Conservation (phyloP, 2,329 filamentous ascomycete species). For the Claviceps quebecensis region DNA sequence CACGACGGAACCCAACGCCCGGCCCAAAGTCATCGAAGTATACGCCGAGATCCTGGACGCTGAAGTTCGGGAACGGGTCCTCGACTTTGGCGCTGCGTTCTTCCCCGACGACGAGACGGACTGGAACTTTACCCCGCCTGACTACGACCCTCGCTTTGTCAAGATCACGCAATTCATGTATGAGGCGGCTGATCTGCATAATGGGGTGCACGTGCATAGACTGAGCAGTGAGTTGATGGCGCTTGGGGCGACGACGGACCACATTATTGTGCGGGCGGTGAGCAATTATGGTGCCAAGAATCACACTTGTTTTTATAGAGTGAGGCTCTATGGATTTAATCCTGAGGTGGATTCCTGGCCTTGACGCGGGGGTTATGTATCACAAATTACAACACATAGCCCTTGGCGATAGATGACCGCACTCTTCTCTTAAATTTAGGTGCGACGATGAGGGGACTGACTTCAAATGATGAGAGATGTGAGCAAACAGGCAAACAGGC, state of each 20-base stretch:
- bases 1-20: slow-evolving; percentile 45
- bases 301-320: slow-evolving; percentile 53
- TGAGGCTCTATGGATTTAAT: slow-evolving; percentile 39
- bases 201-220: slow-evolving; percentile 37
- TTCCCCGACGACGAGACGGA: slow-evolving; percentile 20
- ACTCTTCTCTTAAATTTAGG: too few species aligned
- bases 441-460: too few species aligned
- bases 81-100: slow-evolving; percentile 28
- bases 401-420: not conserved
- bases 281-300: slow-evolving; percentile 43
- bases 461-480: too few species aligned
- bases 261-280: slow-evolving; percentile 39
- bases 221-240: slow-evolving; percentile 35
- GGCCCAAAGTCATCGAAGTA: slow-evolving; percentile 56
- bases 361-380: not conserved
- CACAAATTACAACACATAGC: not conserved
- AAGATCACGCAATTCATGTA: slow-evolving; percentile 45
- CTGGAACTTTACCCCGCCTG: slow-evolving; percentile 16
- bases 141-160: slow-evolving; percentile 29
- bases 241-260: slow-evolving; percentile 33
- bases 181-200: slow-evolving; percentile 26
- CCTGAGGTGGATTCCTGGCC: slow-evolving; percentile 12
- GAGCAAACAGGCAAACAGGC: too few species aligned
- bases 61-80: slow-evolving; percentile 23
- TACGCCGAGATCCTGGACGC: slow-evolving; percentile 45